phyloP scores from a whole-genome alignment of 768 basidiomycete genomes.

The Pleurotus platypus region DNA sequence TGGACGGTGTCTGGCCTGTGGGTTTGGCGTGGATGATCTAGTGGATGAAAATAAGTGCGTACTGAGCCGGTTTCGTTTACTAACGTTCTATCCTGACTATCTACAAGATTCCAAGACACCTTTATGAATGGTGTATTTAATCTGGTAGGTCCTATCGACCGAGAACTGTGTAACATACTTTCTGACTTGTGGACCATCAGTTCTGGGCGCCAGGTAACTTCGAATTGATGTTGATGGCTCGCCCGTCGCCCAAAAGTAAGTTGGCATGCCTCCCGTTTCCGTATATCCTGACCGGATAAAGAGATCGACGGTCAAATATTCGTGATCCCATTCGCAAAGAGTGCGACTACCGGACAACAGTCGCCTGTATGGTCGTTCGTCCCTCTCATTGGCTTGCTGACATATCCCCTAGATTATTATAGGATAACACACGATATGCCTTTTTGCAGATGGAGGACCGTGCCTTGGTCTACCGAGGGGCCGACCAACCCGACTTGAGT shows the following conservation, averaged over 20 bases:
- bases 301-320: slow-evolving; percentile 72
- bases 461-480: slow-evolving; percentile 89
- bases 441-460: slow-evolving; percentile 96
- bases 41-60: slow-evolving; percentile 52
- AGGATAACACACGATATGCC: slow-evolving; percentile 96
- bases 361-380: slow-evolving; percentile 62
- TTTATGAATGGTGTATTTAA: slow-evolving; percentile 81
- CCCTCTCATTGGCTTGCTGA: neutral
- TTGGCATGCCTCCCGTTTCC: neutral
- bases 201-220: slow-evolving; percentile 95
- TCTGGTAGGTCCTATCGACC: slow-evolving; percentile 47
- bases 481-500: slow-evolving; percentile 97
- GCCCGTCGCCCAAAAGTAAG: slow-evolving; percentile 48
- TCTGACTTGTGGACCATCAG: slow-evolving; percentile 32
- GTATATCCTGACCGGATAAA: slow-evolving; percentile 20
- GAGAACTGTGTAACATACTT: neutral
- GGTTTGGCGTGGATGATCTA: slow-evolving; percentile 63
- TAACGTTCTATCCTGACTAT: neutral
- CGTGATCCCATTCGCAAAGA: slow-evolving; percentile 90
- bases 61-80: neutral
- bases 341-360: slow-evolving; percentile 87
- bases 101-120: slow-evolving; percentile 63
- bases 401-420: neutral
- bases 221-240: slow-evolving; percentile 77
- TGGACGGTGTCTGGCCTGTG: slow-evolving; percentile 81